These are phyloP conservation scores for Linaria vulgaris DNA, from an alignment of 257 asterid genomes.

Conservation along the genomic window DNA sequence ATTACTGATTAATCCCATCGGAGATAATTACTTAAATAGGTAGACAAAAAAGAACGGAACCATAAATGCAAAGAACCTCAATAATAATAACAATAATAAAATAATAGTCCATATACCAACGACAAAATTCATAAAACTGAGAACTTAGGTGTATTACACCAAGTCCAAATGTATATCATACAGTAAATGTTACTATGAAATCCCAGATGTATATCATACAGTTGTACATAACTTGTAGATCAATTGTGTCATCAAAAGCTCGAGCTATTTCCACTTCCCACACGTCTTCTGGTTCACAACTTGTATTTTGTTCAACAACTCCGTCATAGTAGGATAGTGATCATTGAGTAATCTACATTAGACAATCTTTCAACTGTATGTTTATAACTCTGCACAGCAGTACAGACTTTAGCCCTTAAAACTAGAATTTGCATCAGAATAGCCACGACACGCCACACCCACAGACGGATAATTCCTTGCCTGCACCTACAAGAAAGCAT, in stretches of 20 bases:
- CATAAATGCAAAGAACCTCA: too few species aligned
- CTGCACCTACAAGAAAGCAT: conserved; percentile 20
- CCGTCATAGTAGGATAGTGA: not conserved
- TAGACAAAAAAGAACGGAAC: too few species aligned
- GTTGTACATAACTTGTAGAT: conserved; percentile 11
- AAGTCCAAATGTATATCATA: too few species aligned
- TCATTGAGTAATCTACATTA: conserved; percentile 6
- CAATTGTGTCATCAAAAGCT: conserved; percentile 9
- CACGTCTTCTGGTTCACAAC: conserved; percentile 23
- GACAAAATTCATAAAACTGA: too few species aligned
- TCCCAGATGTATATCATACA: too few species aligned
- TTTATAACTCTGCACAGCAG: not conserved
- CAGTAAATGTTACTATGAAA: not conserved
- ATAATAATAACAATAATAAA: too few species aligned
- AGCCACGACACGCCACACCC: not conserved
- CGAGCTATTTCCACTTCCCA: conserved; percentile 12
- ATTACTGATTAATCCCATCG: too few species aligned
- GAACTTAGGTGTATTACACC: too few species aligned
- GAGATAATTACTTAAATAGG: too few species aligned
- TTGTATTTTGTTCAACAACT: conserved; percentile 7
- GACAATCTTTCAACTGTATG: conserved; percentile 16
- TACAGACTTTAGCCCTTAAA: conserved; percentile 17
- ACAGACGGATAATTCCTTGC: conserved; percentile 11
- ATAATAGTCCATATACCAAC: too few species aligned
- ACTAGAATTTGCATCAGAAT: not conserved